Percentiles rank a stretch among this genome's conserved stretches.
phyloP scores from a whole-genome alignment of 768 basidiomycete species.

The Coprinopsis cinerea region DNA sequence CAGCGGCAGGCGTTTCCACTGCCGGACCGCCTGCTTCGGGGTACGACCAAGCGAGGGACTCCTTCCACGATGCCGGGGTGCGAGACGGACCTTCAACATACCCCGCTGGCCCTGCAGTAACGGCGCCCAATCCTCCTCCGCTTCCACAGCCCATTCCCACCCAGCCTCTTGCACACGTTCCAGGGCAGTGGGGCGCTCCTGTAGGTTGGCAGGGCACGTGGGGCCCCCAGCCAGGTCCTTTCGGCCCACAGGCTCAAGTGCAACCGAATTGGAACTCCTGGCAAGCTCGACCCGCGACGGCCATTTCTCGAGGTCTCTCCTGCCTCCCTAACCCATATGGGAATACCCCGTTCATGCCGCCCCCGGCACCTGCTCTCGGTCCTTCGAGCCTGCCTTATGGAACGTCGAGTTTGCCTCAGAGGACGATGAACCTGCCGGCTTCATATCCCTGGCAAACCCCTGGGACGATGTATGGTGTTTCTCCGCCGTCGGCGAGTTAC shows the following conservation, averaged over 20 bases:
- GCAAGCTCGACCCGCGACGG: background rate
- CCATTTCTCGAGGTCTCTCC: background rate
- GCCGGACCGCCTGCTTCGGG: too few species aligned
- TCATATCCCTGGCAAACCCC: background rate
- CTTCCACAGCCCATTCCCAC: background rate
- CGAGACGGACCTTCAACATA: too few species aligned
- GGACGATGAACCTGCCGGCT: background rate
- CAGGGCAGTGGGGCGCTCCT: too few species aligned
- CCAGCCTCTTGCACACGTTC: too few species aligned
- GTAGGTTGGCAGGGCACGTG: too few species aligned
- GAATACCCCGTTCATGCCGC: background rate
- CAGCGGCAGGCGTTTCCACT: background rate
- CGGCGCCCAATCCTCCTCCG: background rate
- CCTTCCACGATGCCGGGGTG: background rate
- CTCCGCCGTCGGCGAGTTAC: background rate
- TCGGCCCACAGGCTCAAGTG: background rate
- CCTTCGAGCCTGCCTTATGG: background rate
- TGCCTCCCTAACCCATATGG: background rate
- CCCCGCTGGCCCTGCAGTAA: too few species aligned
- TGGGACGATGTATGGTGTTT: background rate
- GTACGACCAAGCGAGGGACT: background rate
- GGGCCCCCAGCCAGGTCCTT: background rate
- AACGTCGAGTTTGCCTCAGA: conserved; percentile 1
- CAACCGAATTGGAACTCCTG: background rate
- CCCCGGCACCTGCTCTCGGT: background rate